Base-by-base conservation (phyloP, 768 basidiomycete species). In the Lactarius trivialis region DNA sequence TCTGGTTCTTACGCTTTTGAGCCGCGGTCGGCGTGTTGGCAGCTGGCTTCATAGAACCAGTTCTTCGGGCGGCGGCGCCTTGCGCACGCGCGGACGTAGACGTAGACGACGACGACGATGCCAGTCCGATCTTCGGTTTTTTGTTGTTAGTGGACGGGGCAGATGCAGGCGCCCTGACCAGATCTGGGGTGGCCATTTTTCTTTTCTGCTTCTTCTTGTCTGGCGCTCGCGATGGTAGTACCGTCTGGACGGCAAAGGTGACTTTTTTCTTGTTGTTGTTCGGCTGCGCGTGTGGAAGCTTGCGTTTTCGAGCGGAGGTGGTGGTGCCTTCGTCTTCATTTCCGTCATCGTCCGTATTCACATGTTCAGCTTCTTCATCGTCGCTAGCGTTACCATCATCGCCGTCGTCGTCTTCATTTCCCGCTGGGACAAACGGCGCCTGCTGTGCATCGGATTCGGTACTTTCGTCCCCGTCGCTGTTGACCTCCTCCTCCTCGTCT, bases 311-410 rank as follows among this genome's bases (percentile, higher is more conserved):
- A 12, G 54, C 57, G 48, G 69, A 24, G 33, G 34, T 4, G 37
- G 34, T 17, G 36, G 4, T 51, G 8, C 8, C 14, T 33, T 41
- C n/a, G 49, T 21, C 39, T 32, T 41, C 34, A n/a, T 41, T 30
- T 1, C 17, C 24, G 36, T 45, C 41, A 4, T 0, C 15, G 24
- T 37, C 37, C 48, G 53, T 34, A 24, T 69, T 68, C 24, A 68
- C 72, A 51, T 67, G 69, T 7, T 70, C 72, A 7, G 67, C 68
- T 5, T 36, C 12, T 72, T 76, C 66, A 74, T 76, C 66, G 73
- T 65, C 72, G 60, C 72, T 56, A 67, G 75, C 69, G 71, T 77
- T 76, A 73, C 77, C 67, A 66, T 71, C 72, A 75, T 79, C 65
- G 71, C 70, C 71, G 8, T 68, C 72, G 14, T 71, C 74, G n/a